A percentile compares a stretch with the other conserved stretches of the same genome.
Conservation (phyloP, 352 stramenopile genomes). For the Saprolegnia diclina region DNA sequence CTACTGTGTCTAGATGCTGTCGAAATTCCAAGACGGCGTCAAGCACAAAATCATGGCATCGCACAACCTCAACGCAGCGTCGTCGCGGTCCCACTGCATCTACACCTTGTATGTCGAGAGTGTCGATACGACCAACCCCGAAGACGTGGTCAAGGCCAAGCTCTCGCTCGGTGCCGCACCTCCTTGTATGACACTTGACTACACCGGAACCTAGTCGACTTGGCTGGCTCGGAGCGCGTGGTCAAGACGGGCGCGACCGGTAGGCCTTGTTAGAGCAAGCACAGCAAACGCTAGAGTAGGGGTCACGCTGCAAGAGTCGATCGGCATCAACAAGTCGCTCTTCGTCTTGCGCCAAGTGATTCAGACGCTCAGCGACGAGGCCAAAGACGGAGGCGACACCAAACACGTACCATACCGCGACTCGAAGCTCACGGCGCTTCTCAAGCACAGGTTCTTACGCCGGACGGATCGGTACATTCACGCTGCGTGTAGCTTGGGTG, state of each 20-base stretch:
- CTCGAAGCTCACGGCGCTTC: slow-evolving; percentile 56
- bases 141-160: slow-evolving; percentile 42
- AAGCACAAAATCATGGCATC: slow-evolving; percentile 61
- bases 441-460: slow-evolving; percentile 38
- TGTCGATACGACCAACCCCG: slow-evolving; percentile 34
- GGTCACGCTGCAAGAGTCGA: slow-evolving; percentile 47
- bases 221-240: slow-evolving; percentile 57
- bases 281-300: slow-evolving; percentile 25
- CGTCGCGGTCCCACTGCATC: slow-evolving; percentile 48
- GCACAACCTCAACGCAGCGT: slow-evolving; percentile 47
- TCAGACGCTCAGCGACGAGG: slow-evolving; percentile 43
- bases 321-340: slow-evolving; percentile 63
- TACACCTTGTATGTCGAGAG: slow-evolving; percentile 57
- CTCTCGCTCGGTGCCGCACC: slow-evolving; percentile 28
- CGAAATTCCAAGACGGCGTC: slow-evolving; percentile 49
- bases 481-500: slow-evolving; percentile 35
- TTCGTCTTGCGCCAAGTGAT: slow-evolving; percentile 57
- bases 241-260: slow-evolving; percentile 50
- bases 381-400: background rate
- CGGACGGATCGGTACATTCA: background rate
- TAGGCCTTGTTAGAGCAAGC: background rate
- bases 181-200: background rate
- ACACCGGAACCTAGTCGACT: slow-evolving; percentile 36
- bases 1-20: slow-evolving; percentile 29
- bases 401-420: slow-evolving; percentile 53